Evolutionary conservation across 768 basidiomycete species (phyloP).

Genomic region (Megacollybia marginata): DNA sequence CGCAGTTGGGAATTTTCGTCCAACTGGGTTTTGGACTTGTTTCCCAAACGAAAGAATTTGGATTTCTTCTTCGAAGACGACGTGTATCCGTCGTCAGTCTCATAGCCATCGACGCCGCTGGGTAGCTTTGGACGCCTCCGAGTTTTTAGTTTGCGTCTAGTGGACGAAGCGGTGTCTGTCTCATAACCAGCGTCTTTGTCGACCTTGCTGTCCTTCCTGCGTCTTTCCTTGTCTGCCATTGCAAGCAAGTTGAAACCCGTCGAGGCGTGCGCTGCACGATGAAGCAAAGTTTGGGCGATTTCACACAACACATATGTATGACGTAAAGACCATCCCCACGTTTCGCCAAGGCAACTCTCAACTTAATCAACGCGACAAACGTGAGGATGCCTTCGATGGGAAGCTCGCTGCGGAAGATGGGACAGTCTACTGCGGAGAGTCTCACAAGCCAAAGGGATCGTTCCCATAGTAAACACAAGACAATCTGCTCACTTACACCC

Average conservation of each 20-base stretch:
- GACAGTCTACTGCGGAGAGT: too few relatives aligned
- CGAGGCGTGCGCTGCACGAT: too few relatives aligned
- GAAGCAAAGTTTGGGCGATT: too few relatives aligned
- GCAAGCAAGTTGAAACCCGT: too few relatives aligned
- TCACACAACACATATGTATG: too few relatives aligned
- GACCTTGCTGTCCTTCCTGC: conserved; percentile 16
- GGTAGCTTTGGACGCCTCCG: conserved; percentile 8
- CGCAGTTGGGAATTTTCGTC: conserved; percentile 13
- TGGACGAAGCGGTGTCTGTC: conserved; percentile 20
- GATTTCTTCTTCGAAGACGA: conserved; percentile 25
- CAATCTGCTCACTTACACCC: background rate
- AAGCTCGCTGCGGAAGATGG: too few relatives aligned
- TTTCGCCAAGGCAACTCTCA: too few relatives aligned
- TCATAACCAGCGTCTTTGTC: conserved; percentile 20
- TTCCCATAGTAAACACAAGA: too few relatives aligned
- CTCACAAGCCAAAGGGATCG: too few relatives aligned
- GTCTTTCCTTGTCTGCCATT: background rate
- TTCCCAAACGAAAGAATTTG: conserved; percentile 36
- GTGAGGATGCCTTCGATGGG: too few relatives aligned
- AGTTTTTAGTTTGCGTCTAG: conserved; percentile 9
- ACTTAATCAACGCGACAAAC: too few relatives aligned
- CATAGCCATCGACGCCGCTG: conserved; percentile 11
- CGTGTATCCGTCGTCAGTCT: conserved; percentile 18
- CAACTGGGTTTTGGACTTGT: conserved; percentile 30
- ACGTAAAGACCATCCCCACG: too few relatives aligned